Evolutionary conservation across 352 stramenopile genomes (phyloP), one percentile per base, ranked within the genome.

Genomic region (Pythium periplocum): DNA sequence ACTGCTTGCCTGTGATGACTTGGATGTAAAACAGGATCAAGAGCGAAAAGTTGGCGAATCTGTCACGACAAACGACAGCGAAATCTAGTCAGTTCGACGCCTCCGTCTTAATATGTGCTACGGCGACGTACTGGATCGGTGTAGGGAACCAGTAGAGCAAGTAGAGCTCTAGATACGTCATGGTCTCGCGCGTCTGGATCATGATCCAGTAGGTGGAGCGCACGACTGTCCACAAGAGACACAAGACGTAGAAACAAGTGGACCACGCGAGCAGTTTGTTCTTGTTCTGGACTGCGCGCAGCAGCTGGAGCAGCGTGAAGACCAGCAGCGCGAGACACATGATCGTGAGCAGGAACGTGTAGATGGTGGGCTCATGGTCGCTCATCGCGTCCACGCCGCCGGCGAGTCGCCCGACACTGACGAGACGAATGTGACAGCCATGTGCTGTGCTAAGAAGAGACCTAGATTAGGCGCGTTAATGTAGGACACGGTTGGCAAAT

Each of bases 21-120:
- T 93, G 83, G 42, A 93, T 90, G 72, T 93, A 93, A 58, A 93
- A 93, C 35, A 93, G 79, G 41, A 93, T 76, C 35, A 93, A 75
- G 44, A 93, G 72, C 60, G 83, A 90, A 54, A 93, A 93, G 62
- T 91, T 93, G 75, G 83, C 83, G 62, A 93, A 93, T 42, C 69
- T 78, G 45, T 48, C 38, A 42, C 38, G 38, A 42, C 38, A 12
- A 26, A 26, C 17, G 17, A 26, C 17, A 26, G 17, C 17, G 17
- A 26, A 26, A 26, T 26, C 17, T 26, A 26, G 17, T 26, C 17
- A 26, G 17, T 26, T 26, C 17, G 17, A 26, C 17, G 17, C 17
- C 17, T 26, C 17, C 17, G 17, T 26, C 0, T 26, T 26, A 26
- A 26, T 26, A 26, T 26, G 17, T 26, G 17, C 17, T 26, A 26